Evolutionary conservation across 345 rosid species (phyloP), one percentile per base, ranked within the genome.

Genomic region (Salix arbutifolia): DNA sequence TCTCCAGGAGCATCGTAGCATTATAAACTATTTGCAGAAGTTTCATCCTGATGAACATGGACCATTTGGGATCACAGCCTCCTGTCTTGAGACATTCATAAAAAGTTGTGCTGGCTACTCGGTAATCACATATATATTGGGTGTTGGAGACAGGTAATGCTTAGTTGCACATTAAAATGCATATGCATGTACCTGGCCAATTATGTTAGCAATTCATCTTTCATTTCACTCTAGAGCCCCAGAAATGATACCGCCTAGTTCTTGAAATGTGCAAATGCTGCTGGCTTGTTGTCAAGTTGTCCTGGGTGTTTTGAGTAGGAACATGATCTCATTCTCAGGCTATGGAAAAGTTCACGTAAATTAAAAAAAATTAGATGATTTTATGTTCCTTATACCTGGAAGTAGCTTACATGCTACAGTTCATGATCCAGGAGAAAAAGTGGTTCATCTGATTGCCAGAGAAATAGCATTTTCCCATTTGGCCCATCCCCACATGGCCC

Each of bases 51-150:
- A 96, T 86, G 99, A 96, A 52, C 96, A 92, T 67, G 98, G 93
- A 10, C 97, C 97, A 68, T 96, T 93, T 52, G 98, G 99, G 74
- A 91, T 96, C 78, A 96, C 98, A 46, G 92, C 98, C 50, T 85
- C 90, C 69, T 96, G 99, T 81, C 99, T 92, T 12, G 98, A 93
- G 74, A 96, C 99, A 48, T 96, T 96, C 73, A 96, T 96, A 76
- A 96, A 93, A 85, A 96, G 98, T 79, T 96, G 99, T 80, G 99
- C 99, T 19, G 98, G 98, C 75, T 92, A 96, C 87, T 96, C 98
- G 65, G 99, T 93, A 77, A 96, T 93, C 83, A 96, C 99, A 46
- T 93, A 96, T 76, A 93, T 96, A 76, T 83, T 96, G 70, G 99
- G 99, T n/a, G 88, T 96, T 77, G 98, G 99, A 86, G 99, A 96